These are phyloP conservation scores for Moniliophthora roreri DNA, from an alignment of 1,284 basidiomycete species.

Conservation along the genomic window DNA sequence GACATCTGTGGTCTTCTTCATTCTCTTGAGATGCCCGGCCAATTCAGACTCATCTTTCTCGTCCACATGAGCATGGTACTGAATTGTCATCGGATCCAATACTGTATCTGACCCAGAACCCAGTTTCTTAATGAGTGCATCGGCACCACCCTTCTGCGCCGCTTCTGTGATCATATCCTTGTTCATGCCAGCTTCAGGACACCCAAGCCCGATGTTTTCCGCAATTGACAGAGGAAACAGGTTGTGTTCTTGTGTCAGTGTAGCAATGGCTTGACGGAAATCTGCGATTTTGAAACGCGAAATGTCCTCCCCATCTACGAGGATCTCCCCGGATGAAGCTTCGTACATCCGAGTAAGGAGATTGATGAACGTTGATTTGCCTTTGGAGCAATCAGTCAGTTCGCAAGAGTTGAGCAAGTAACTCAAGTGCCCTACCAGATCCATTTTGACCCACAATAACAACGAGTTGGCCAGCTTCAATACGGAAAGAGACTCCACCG, in stretches of 20 bases:
- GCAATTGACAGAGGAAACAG: slow-evolving; percentile 42
- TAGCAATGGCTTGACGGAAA: slow-evolving; percentile 36
- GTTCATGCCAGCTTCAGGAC: slow-evolving; percentile 28
- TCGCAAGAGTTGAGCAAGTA: too few relatives aligned
- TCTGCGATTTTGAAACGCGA: slow-evolving; percentile 31
- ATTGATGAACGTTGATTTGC: slow-evolving; percentile 43
- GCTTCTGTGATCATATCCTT: slow-evolving; percentile 32
- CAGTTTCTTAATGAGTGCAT: slow-evolving; percentile 30
- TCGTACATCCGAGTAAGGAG: slow-evolving; percentile 46
- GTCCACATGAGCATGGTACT: slow-evolving; percentile 28
- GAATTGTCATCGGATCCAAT: slow-evolving; percentile 30
- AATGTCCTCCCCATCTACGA: slow-evolving; percentile 39
- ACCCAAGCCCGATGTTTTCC: slow-evolving; percentile 48
- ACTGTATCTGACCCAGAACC: slow-evolving; percentile 28
- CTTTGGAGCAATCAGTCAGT: too few relatives aligned
- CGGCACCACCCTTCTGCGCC: slow-evolving; percentile 36
- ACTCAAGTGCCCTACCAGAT: too few relatives aligned
- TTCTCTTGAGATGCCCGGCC: slow-evolving; percentile 28
- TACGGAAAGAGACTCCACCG: slow-evolving; percentile 3
- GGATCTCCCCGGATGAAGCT: slow-evolving; percentile 35
- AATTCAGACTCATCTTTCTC: slow-evolving; percentile 33
- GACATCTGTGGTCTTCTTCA: slow-evolving; percentile 34
- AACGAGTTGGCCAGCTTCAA: slow-evolving; percentile 19
- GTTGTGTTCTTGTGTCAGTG: slow-evolving; percentile 43
- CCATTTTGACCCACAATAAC: slow-evolving; percentile 49